Conservation (phyloP, 352 stramenopile species). For the Pythium insidiosum region DNA sequence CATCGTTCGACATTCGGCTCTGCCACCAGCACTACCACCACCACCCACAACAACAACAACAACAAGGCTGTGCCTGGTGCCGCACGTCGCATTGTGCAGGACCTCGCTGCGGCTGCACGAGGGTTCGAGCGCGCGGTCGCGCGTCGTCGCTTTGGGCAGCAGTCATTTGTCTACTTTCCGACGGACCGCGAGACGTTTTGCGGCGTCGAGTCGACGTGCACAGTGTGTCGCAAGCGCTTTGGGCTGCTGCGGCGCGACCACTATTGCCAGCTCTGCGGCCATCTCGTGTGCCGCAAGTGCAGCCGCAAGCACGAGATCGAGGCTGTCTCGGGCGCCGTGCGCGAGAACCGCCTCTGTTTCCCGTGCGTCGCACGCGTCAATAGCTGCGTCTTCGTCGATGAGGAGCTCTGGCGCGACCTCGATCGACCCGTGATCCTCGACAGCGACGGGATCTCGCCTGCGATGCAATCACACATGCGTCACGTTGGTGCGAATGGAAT, state of each 20-base stretch:
- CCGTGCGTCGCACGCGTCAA: conserved; percentile 48
- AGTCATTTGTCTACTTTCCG: conserved; percentile 35
- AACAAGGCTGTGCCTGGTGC: conserved; percentile 1
- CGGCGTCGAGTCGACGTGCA: conserved; percentile 23
- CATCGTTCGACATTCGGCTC: too few species aligned
- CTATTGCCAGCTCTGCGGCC: conserved; percentile 59
- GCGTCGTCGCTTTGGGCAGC: conserved; percentile 43
- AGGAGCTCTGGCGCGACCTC: conserved; percentile 13
- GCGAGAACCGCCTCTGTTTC: conserved; percentile 54
- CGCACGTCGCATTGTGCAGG: conserved; percentile 19
- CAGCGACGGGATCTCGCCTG: conserved; percentile 10
- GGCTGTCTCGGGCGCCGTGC: conserved; percentile 28
- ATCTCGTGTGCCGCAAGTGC: conserved; percentile 52
- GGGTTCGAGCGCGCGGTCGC: conserved; percentile 51
- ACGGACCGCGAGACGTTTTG: conserved; percentile 9
- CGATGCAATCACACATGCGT: too few species aligned
- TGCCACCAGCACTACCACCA: too few species aligned
- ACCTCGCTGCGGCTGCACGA: conserved; percentile 34
- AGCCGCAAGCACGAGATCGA: conserved; percentile 68
- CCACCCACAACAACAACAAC: background rate
- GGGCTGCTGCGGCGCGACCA: conserved; percentile 39
- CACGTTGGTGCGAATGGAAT: too few species aligned
- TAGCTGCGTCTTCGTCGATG: conserved; percentile 29
- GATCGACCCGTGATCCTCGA: conserved; percentile 14
- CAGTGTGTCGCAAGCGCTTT: conserved; percentile 42